Evolutionary conservation across 805 yeast species (phyloP), one percentile per base, ranked within the genome.

Genomic region (Grigorovia humatica): DNA sequence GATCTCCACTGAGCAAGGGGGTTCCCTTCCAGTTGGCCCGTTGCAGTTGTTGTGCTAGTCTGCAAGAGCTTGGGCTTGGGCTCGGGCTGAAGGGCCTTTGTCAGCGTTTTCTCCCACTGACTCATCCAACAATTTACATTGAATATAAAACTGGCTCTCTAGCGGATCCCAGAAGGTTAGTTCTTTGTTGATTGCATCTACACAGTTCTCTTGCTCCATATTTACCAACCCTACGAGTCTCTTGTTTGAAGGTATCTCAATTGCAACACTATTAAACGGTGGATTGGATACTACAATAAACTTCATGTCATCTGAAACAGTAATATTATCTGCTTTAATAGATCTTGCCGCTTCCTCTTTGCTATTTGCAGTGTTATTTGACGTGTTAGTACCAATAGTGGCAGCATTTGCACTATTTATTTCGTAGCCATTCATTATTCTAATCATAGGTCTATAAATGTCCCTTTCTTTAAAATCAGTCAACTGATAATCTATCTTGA

Each of bases 251-350:
- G 95, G 95, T 12, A 93, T 73, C 53, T 87, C 82, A 52, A 91
- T 71, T 1, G 84, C 85, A 9, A 88, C 73, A 53, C 83, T 88
- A 54, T 88, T 91, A 65, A 88, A 93, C 1, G 97, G 97, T 64
- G 88, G 96, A 2, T 84, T 93, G n/a, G 89, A 82, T 0, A 90
- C 69, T 11, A 90, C 81, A 56, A 93, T 59, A 63, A 82, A 90
- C 67, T 72, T 70, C 43, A 71, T 67, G 48, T 72, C 70, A 0
- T 74, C 11, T 13, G 15, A 32, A 32, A 2, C 38, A 5, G 15
- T 9, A 32, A 11, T 13, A 32, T 8, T 32, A 9, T 71, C 35
- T 75, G 70, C 49, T 79, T 79, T 59, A 23, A 4, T 23, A 23
- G 27, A 23, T 23, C 27, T 23, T 23, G 27, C 6, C 27, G 6